Percentiles rank a stretch among this genome's conserved stretches.
phyloP scores from a whole-genome alignment of 495 filamentous ascomycete genomes.

The Penicillium angulare region DNA sequence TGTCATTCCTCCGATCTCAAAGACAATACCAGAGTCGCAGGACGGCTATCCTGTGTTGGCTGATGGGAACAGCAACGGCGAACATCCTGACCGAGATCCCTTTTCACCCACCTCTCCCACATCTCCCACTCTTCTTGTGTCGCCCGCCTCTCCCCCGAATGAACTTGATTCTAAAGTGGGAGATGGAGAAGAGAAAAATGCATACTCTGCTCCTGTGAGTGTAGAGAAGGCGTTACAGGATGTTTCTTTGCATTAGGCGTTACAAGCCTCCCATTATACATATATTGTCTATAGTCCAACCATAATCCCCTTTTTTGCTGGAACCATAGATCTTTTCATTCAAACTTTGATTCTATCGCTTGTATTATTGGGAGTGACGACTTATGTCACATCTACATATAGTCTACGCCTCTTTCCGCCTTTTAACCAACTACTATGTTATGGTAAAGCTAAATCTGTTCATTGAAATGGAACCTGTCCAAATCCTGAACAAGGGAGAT shows the following conservation, averaged over 20 bases:
- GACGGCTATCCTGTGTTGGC: neutral
- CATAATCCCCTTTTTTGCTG: neutral
- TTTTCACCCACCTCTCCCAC: constrained; percentile 27
- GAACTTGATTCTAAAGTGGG: neutral
- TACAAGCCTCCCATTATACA: too few species aligned
- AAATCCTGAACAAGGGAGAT: too few species aligned
- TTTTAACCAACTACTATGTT: neutral
- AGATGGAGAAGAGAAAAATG: neutral
- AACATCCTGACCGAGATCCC: constrained; percentile 13
- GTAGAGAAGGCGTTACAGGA: constrained; percentile 44
- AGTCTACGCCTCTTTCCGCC: too few species aligned
- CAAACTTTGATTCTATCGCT: neutral
- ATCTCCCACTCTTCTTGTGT: constrained; percentile 20
- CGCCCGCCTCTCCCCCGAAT: constrained; percentile 5
- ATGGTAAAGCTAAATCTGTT: too few species aligned
- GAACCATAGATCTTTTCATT: too few species aligned
- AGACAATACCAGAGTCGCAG: neutral
- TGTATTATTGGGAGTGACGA: neutral
- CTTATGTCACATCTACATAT: too few species aligned
- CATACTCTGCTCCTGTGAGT: constrained; percentile 19
- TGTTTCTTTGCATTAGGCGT: constrained; percentile 32
- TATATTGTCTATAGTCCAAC: too few species aligned
- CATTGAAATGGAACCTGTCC: too few species aligned
- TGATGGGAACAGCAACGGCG: neutral
- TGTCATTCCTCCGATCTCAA: neutral